A percentile compares a stretch with the other conserved stretches of the same genome.
Conservation (phyloP, 148 eudicot genomes). For the Amaranthus cruentus region DNA sequence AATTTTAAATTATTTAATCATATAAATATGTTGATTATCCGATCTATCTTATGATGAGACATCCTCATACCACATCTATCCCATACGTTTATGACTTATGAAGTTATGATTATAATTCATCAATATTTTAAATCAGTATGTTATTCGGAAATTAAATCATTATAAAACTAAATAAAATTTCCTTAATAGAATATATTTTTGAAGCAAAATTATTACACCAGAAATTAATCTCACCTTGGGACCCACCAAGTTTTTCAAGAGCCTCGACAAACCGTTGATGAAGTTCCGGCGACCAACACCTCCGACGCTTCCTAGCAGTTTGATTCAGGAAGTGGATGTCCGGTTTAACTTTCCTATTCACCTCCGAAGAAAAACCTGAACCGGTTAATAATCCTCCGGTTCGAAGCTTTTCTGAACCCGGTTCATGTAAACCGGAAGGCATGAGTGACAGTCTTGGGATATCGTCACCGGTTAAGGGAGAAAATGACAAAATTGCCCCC, state of each 20-base stretch:
- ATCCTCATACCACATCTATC: too few species aligned
- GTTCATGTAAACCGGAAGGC: conserved; percentile 15
- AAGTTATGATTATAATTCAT: too few species aligned
- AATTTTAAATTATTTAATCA: too few species aligned
- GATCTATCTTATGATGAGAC: too few species aligned
- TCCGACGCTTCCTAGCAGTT: conserved; percentile 34
- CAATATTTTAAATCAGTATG: too few species aligned
- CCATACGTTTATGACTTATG: too few species aligned
- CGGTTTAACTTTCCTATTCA: background rate
- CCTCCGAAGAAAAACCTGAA: background rate
- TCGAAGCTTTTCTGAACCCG: background rate
- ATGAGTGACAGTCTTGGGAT: conserved; percentile 12
- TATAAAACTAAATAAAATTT: too few species aligned
- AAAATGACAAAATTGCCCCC: conserved; percentile 31
- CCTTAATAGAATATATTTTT: too few species aligned
- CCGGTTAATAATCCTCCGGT: background rate
- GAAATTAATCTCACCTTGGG: conserved; percentile 31
- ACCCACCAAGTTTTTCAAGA: conserved; percentile 43
- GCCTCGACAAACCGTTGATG: conserved; percentile 38
- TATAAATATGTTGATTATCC: too few species aligned
- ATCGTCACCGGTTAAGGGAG: background rate
- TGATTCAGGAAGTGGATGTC: conserved; percentile 13
- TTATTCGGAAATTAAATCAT: too few species aligned
- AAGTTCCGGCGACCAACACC: conserved; percentile 48
- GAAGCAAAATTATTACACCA: too few species aligned